These are phyloP conservation scores for Xylaria sp. DNA, from an alignment of 2,329 filamentous ascomycete species.

Conservation along the genomic window DNA sequence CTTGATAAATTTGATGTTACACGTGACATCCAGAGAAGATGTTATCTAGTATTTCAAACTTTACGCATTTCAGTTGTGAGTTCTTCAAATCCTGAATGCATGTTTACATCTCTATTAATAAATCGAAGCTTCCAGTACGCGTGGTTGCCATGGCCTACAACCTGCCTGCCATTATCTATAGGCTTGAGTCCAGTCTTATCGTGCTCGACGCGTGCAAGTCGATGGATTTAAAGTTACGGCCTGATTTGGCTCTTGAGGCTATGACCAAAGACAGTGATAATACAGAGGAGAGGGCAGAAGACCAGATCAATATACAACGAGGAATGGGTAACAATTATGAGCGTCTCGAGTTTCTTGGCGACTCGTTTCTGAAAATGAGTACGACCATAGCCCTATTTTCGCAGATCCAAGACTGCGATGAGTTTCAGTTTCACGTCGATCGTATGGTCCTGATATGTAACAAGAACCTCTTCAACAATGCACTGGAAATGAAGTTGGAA, in stretches of 20 bases:
- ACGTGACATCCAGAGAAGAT: slow-evolving; percentile 59
- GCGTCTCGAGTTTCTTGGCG: slow-evolving; percentile 90
- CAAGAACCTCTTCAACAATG: slow-evolving; percentile 84
- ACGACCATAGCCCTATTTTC: slow-evolving; percentile 90
- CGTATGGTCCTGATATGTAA: slow-evolving; percentile 95
- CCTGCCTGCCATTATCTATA: slow-evolving; percentile 86
- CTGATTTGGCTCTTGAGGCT: slow-evolving; percentile 83
- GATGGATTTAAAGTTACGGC: slow-evolving; percentile 72
- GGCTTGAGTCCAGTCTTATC: slow-evolving; percentile 84
- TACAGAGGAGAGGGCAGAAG: slow-evolving; percentile 74
- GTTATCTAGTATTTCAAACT: slow-evolving; percentile 81
- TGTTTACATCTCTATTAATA: slow-evolving; percentile 42
- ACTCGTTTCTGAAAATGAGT: slow-evolving; percentile 94
- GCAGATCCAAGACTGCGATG: slow-evolving; percentile 78
- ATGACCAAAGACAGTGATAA: slow-evolving; percentile 94
- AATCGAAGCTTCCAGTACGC: slow-evolving; percentile 69
- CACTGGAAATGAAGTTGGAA: slow-evolving; percentile 71
- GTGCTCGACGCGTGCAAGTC: slow-evolving; percentile 77
- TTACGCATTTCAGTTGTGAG: slow-evolving; percentile 80
- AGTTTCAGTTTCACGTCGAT: slow-evolving; percentile 88
- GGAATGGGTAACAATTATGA: slow-evolving; percentile 98
- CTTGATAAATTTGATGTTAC: slow-evolving; percentile 74
- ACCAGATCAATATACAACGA: slow-evolving; percentile 77
- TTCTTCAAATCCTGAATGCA: slow-evolving; percentile 35
- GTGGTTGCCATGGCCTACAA: slow-evolving; percentile 79